Base-by-base conservation (phyloP, 2,329 filamentous ascomycete genomes). In the Anthostomella pinea region DNA sequence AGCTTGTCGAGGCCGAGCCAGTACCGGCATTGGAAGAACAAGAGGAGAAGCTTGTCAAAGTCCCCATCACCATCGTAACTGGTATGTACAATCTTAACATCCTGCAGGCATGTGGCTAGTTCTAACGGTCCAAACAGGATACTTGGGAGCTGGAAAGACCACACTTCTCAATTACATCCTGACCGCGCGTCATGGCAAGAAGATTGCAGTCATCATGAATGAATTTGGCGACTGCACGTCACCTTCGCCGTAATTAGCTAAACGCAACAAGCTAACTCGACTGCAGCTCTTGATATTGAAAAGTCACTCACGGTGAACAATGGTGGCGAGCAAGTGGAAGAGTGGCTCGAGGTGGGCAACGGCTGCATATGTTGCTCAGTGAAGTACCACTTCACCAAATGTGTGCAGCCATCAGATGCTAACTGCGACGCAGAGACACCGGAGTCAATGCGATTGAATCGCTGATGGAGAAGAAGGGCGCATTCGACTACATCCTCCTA, bases 321-420 rank as follows among this genome's bases (percentile, higher is more conserved):
- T 58, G 85, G 83, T 41, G 85, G 81, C 24, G 79, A 91, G 56
- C 77, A 88, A 56, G 86, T 91, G 6, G 84, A 93, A 58, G 89
- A 95, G 69, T 98, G 94, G 87, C 79, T 98, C 18, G 90, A 96
- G 45, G 81, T 98, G 35, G 89, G 87, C 34, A 98, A 98, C 53
- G 93, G 93, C 45, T 98, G 93, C 61, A 89, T 98, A 49, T 98
- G 93, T 67, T 98, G 93, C 66, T 95, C 89, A 3, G 90, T 97
- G 53, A 98, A 96, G 81, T 90, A 71, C 32, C 33, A 24, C 23
- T 31, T 13, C 28, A 22, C 36, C 21, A 6, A 10, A 5, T 21
- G 16, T n/a, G 17, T 6, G 15, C 9, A 11, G 30, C 33, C 6
- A 19, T 10, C 8, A 22, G 27, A 25, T 32, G 29, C 54, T 66